Base-by-base conservation (phyloP, 257 asterid species). In the Forsythia suspensa region DNA sequence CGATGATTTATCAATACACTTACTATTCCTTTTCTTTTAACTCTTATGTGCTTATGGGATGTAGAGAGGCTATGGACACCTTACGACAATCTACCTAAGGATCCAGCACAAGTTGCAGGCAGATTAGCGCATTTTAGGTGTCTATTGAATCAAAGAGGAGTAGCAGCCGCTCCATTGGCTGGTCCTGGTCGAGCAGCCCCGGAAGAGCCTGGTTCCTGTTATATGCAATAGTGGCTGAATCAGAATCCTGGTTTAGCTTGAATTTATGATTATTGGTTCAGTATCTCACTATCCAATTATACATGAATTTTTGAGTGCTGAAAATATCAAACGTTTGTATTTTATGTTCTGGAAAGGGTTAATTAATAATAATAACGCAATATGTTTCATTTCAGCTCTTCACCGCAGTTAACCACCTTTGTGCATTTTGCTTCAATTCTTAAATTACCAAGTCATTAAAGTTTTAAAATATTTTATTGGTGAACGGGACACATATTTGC, bases 51-150 rank as follows among this genome's bases (percentile, higher is more conserved):
- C 61, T 11, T 16, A 15, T 21, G 74, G 55, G 40, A 65, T 69
- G 51, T 42, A 87, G 98, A 94, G 97, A 91, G 98, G 86, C 87
- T 94, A 6, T 94, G 98, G 97, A 90, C 97, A 0, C 79, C 91
- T 68, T 84, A 80, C 38, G 88, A 88, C 71, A 89, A 85, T 71
- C 63, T 92, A 67, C 90, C 95, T 7, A 89, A 88, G 86, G 83
- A 91, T 78, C 91, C 96, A 13, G 81, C 71, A 80, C 82, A 88
- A 67, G 92, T 82, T 11, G 71, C 80, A 71, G 80, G 76, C 16
- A 87, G 98, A 73, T 75, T 94, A 77, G 84, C 94, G 40, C 82
- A 87, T 76, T 94, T 94, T 71, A 83, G 98, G 88, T 94, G 98
- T 77, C 76, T 94, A 76, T 66, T 94, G 89, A 94, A 92, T 89